phyloP scores from a whole-genome alignment of 2,329 filamentous ascomycete genomes.

The Exophiala alcalophila region DNA sequence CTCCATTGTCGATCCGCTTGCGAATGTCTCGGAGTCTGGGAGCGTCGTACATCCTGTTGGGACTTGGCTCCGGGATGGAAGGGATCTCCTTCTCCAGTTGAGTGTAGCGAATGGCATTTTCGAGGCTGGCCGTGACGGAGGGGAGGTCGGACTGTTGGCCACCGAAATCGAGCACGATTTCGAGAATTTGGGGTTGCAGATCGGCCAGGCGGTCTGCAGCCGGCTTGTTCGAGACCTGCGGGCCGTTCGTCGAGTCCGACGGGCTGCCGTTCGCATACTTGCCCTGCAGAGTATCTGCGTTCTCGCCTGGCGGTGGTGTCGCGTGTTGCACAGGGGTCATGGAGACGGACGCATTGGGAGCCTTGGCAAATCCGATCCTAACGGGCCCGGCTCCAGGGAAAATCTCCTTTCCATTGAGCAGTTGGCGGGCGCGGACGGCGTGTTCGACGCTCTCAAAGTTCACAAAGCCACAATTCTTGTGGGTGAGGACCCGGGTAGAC shows the following conservation, averaged over 20 bases:
- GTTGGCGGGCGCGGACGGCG: conserved; percentile 80
- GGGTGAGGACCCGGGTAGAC: conserved; percentile 87
- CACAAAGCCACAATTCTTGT: conserved; percentile 99
- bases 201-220: conserved; percentile 64
- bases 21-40: conserved; percentile 92
- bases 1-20: conserved; percentile 96
- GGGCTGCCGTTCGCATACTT: conserved; percentile 34
- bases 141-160: conserved; percentile 73
- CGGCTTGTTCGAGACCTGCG: conserved; percentile 19
- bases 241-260: conserved; percentile 25
- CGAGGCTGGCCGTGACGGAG: conserved; percentile 69
- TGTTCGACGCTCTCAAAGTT: conserved; percentile 93
- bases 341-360: conserved; percentile 72
- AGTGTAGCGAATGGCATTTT: conserved; percentile 72
- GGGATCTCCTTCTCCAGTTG: conserved; percentile 79
- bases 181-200: conserved; percentile 75
- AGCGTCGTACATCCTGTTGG: conserved; percentile 86
- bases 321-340: conserved; percentile 87
- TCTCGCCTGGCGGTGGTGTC: conserved; percentile 77
- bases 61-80: conserved; percentile 80
- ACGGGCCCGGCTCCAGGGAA: conserved; percentile 95
- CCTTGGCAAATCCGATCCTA: conserved; percentile 95
- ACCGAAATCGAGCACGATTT: conserved; percentile 85
- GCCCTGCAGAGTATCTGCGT: conserved; percentile 30
- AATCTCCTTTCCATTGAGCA: conserved; percentile 94